Evolutionary conservation across 1,284 basidiomycete species (phyloP).

Genomic region (Leccinum fuscescens): DNA sequence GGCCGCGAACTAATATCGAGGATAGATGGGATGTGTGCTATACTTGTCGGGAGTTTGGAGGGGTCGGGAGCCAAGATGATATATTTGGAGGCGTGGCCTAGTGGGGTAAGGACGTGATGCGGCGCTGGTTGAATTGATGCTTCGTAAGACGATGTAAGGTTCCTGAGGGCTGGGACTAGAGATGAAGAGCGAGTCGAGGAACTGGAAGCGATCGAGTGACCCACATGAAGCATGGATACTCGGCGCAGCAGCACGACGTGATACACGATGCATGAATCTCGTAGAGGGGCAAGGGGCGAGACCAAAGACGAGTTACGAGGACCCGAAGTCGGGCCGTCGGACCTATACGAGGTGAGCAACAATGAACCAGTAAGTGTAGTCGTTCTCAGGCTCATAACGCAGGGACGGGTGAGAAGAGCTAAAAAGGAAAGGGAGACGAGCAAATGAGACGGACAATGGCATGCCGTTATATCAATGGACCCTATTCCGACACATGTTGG

Average conservation of each 20-base stretch:
- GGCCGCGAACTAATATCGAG: conserved; percentile 3
- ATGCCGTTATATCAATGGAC: conserved; percentile 14
- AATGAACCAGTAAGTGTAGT: not conserved
- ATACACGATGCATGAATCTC: conserved; percentile 3
- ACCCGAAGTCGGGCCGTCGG: conserved; percentile 7
- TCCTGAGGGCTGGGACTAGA: conserved; percentile 12
- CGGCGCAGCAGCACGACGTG: not conserved
- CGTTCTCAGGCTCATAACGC: conserved; percentile 15
- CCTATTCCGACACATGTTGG: conserved; percentile 13
- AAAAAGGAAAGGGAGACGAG: conserved; percentile 16
- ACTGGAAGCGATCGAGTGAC: conserved; percentile 1
- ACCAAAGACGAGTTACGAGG: not conserved
- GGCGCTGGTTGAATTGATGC: conserved; percentile 2
- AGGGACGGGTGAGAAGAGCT: not conserved
- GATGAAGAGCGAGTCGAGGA: not conserved
- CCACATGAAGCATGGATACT: not conserved
- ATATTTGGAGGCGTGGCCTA: conserved; percentile 5
- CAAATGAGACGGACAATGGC: not conserved
- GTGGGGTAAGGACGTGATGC: conserved; percentile 9
- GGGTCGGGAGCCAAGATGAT: not conserved
- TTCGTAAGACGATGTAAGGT: conserved; percentile 20
- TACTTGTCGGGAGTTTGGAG: not conserved
- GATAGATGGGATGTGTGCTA: conserved; percentile 13
- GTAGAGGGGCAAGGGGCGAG: conserved; percentile 5
- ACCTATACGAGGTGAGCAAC: conserved; percentile 1